phyloP scores from a whole-genome alignment of 352 stramenopile genomes.

The Elongisporangium undulatum region DNA sequence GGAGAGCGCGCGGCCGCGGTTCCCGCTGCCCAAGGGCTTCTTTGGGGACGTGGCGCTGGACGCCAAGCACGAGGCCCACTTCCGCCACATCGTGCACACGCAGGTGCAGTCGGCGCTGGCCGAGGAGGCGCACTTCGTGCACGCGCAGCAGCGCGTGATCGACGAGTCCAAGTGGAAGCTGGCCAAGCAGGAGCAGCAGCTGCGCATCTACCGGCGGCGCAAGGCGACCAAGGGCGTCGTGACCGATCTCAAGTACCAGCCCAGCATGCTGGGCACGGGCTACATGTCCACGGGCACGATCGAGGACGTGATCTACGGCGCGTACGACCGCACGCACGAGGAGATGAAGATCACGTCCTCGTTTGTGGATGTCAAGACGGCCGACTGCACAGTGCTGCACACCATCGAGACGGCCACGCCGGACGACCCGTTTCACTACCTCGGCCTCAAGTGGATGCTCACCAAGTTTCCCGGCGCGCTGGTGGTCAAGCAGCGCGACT shows the following conservation, averaged over 20 bases:
- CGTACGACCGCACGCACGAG: constrained; percentile 21
- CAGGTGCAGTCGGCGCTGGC: constrained; percentile 23
- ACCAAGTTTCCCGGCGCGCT: constrained; percentile 12
- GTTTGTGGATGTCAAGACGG: constrained; percentile 32
- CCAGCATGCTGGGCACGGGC: constrained; percentile 15
- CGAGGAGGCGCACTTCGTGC: constrained; percentile 20
- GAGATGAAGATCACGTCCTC: constrained; percentile 25
- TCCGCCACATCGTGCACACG: constrained; percentile 13
- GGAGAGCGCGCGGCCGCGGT: constrained; percentile 1
- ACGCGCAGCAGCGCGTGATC: constrained; percentile 20
- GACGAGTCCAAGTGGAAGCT: constrained; percentile 41
- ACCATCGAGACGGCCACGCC: constrained; percentile 22
- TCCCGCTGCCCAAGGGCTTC: constrained; percentile 21
- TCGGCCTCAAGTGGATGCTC: constrained; percentile 41
- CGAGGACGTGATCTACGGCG: constrained; percentile 53
- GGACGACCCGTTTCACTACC: constrained; percentile 41
- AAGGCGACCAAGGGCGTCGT: neutral
- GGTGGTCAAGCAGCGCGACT: constrained; percentile 30
- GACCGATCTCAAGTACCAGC: neutral
- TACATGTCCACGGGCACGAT: constrained; percentile 24
- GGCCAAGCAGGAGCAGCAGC: constrained; percentile 22
- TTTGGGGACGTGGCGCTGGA: constrained; percentile 22
- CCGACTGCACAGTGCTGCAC: constrained; percentile 34
- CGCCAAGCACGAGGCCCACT: constrained; percentile 22
- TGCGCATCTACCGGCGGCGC: constrained; percentile 32